Base-by-base conservation (phyloP, 257 asterid species). In the Gentiana straminea region DNA sequence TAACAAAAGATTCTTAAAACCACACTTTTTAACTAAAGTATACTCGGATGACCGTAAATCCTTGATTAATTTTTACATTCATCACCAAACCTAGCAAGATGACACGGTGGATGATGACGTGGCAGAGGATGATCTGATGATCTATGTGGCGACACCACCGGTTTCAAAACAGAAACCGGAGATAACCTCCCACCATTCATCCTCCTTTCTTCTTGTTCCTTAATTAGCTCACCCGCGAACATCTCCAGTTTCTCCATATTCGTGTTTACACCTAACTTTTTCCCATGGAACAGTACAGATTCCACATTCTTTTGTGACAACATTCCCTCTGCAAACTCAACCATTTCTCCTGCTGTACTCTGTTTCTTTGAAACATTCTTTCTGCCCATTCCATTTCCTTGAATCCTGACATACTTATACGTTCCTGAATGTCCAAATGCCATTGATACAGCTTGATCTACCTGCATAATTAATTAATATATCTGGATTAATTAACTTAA, bases 401-500 rank as follows among this genome's bases (percentile, higher is more conserved):
- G 94, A 49, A 88, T 70, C 33, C 97, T 70, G 3, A 83, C 78
- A 52, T 88, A 88, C 64, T 76, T 88, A 9, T 51, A 73, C 13
- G 41, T 46, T 47, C 84, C 68, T 10, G 63, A 72, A 24, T 83
- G 70, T n/a, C 93, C 83, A 76, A 88, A 88, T 48, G 97, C 95
- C 94, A 83, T 77, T 1, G 97, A 79, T 48, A 88, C 84, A 4
- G 95, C 91, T 73, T 88, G 91, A 74, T 88, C 97, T 54, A 88
- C 96, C 95, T 86, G 65, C 35, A 62, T 34, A 38, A 38, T 37
- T 43, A 8, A 2, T 1, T 2, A 52, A 8, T 24, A 52, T 7
- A 7, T n/a, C 10, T 36, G 6, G 8, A 7, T 9, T 35, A 7
- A n/a, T n/a, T 35, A 5, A 13, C 34, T 0, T 9, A 9, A 4